Conservation (phyloP, 768 basidiomycete species). For the Naganishia vaughanmartiniae region DNA sequence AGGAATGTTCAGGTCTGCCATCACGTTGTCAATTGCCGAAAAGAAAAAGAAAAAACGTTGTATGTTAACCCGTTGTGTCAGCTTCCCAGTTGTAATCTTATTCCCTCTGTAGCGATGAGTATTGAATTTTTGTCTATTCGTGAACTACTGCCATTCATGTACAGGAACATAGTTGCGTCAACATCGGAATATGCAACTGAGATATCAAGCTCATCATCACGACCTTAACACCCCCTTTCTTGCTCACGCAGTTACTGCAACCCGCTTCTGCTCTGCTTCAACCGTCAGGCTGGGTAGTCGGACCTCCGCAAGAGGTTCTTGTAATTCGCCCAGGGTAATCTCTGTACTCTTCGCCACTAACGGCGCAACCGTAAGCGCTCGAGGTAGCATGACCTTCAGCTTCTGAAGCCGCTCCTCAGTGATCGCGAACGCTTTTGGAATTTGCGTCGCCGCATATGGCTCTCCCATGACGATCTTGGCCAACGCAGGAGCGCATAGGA, state of each 20-base stretch:
- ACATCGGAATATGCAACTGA: background rate
- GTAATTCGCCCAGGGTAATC: background rate
- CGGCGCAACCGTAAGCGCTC: background rate
- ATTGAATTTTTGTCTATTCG: background rate
- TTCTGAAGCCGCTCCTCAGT: constrained; percentile 35
- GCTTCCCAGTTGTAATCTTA: background rate
- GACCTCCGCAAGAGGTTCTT: background rate
- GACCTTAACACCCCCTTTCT: background rate
- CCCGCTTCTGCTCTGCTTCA: background rate
- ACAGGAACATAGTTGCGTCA: too few relatives aligned
- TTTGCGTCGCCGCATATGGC: constrained; percentile 34
- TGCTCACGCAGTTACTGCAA: background rate
- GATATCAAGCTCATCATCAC: background rate
- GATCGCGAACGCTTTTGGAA: constrained; percentile 38
- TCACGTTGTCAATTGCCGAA: background rate
- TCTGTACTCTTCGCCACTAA: background rate
- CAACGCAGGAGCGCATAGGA: constrained; percentile 41
- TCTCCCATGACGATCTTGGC: constrained; percentile 36
- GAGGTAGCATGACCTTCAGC: constrained; percentile 20
- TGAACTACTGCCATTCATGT: too few relatives aligned
- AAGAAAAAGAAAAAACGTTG: background rate
- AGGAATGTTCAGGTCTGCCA: background rate
- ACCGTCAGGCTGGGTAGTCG: background rate
- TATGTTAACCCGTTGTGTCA: background rate
- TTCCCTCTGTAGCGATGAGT: background rate